Percentiles rank a stretch among this genome's conserved stretches.
These are phyloP conservation scores for Stenogyne calaminthoides DNA, from an alignment of 305 asterid genomes.

Conservation along the genomic window DNA sequence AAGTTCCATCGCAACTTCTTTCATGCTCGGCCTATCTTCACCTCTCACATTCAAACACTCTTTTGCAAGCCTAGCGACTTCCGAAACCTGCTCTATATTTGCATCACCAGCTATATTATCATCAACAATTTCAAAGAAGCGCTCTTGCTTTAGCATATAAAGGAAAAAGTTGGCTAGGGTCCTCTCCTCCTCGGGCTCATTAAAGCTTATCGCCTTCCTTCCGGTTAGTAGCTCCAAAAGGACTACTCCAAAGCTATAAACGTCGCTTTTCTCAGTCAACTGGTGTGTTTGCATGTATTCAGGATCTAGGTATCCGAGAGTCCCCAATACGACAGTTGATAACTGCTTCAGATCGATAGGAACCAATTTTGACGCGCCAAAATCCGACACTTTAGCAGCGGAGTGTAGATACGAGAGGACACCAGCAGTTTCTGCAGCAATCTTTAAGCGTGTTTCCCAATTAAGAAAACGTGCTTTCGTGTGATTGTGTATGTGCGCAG, in stretches of 20 bases:
- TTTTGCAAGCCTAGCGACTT: conserved; percentile 38
- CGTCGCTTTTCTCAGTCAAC: not conserved
- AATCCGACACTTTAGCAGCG: conserved; percentile 37
- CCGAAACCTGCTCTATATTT: conserved; percentile 27
- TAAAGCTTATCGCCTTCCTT: conserved; percentile 13
- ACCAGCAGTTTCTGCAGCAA: conserved; percentile 37
- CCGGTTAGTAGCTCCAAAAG: conserved; percentile 36
- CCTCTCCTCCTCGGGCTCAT: not conserved
- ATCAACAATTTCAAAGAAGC: conserved; percentile 26
- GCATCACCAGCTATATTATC: conserved; percentile 7
- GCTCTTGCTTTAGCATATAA: not conserved
- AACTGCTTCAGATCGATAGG: conserved; percentile 27
- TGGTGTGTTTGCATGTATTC: conserved; percentile 36
- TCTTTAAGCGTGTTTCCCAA: conserved; percentile 34
- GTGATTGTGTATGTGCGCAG: conserved; percentile 20
- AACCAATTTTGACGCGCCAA: conserved; percentile 38
- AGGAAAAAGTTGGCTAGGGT: conserved; percentile 26
- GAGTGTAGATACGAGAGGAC: conserved; percentile 44
- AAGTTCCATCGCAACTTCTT: conserved; percentile 34
- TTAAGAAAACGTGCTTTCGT: not conserved
- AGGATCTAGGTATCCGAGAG: conserved; percentile 33
- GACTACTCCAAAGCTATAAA: conserved; percentile 41
- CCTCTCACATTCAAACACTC: conserved; percentile 33
- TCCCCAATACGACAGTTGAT: conserved; percentile 32
- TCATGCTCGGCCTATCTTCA: conserved; percentile 34